Base-by-base conservation (phyloP, 768 basidiomycete species). In the Trametes sanguinea region DNA sequence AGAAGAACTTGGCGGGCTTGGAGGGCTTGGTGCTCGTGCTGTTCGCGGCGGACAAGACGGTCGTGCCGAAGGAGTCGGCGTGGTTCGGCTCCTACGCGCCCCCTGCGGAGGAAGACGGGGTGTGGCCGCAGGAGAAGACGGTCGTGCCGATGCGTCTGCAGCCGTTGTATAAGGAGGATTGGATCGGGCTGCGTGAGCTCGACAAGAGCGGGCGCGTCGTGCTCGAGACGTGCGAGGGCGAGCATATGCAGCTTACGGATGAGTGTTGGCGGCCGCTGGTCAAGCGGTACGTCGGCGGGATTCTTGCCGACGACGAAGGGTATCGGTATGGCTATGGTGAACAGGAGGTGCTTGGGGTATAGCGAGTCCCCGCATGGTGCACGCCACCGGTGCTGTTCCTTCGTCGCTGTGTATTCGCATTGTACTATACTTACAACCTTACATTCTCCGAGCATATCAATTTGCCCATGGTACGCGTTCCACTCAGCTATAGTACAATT, bases 41-140 rank as follows among this genome's bases (percentile, higher is more conserved):
- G 45, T 94, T 94, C 72, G 77, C 82, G 1, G 73, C 85, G 60
- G 93, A 94, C 71, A 78, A 80, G 71, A 93, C 90, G 3, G 88
- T 91, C 27, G 79, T 93, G 17, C 93, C 93, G 0, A 92, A 91
- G 73, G 92, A 94, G 74, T 90, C 84, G 67, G 77, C 89, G 10
- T 94, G 92, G 92, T 94, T 95, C 73, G 92, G 90, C 6, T 87
- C 89, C 3, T 88, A 89, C 67, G 79, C 78, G 2, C 76, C 75
- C 2, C 60, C 71, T 29, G 43, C 17, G 51, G 52, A 22, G 58
- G 68, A 47, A 58, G 42, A 37, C 6, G 35, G 11, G 35, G 35
- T 37, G 35, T 37, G 35, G 35, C 35, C 48, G 40, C 46, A 60
- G 45, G 71, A 72, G 48, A 76, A 71, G 69, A 67, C 68, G 1